Percentiles rank a stretch among this genome's conserved stretches.
These are phyloP conservation scores for Colletotrichum sublineola DNA, from an alignment of 2,329 filamentous ascomycete species.

Conservation along the genomic window DNA sequence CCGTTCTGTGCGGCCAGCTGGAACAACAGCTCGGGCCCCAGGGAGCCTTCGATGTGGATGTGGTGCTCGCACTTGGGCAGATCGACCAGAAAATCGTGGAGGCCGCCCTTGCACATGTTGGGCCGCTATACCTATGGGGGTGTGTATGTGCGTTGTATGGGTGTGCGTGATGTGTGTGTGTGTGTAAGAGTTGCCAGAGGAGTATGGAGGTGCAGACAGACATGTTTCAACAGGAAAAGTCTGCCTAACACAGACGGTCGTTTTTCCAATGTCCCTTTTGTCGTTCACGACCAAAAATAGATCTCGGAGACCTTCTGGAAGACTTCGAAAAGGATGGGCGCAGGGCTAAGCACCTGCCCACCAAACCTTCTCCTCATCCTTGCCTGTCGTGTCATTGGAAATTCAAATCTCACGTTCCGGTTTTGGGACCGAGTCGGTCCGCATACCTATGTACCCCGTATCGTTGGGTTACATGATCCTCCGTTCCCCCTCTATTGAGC, in stretches of 20 bases:
- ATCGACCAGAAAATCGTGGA: constrained; percentile 71
- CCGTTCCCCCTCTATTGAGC: background rate
- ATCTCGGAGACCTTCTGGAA: constrained; percentile 32
- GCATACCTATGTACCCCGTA: constrained; percentile 19
- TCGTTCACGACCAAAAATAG: constrained; percentile 40
- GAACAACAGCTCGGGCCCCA: constrained; percentile 79
- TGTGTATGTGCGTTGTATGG: background rate
- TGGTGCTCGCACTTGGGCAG: constrained; percentile 88
- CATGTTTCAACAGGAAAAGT: constrained; percentile 37
- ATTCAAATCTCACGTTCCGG: constrained; percentile 1
- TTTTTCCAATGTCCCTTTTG: constrained; percentile 5
- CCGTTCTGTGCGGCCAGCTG: constrained; percentile 75
- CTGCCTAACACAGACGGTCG: constrained; percentile 24
- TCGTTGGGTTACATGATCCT: constrained; percentile 33
- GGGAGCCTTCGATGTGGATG: constrained; percentile 82
- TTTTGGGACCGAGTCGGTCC: constrained; percentile 6
- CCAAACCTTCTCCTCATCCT: constrained; percentile 22
- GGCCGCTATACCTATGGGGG: background rate
- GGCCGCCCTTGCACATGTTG: constrained; percentile 65
- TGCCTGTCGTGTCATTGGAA: constrained; percentile 2
- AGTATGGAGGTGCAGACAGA: constrained; percentile 16
- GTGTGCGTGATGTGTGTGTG: background rate
- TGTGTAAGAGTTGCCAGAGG: background rate
- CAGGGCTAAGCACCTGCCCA: constrained; percentile 30
- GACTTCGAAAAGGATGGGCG: constrained; percentile 27